A percentile compares a stretch with the other conserved stretches of the same genome.
Evolutionary conservation across 2,329 filamentous ascomycete species (phyloP).

Genomic region (Dothistroma septosporum): DNA sequence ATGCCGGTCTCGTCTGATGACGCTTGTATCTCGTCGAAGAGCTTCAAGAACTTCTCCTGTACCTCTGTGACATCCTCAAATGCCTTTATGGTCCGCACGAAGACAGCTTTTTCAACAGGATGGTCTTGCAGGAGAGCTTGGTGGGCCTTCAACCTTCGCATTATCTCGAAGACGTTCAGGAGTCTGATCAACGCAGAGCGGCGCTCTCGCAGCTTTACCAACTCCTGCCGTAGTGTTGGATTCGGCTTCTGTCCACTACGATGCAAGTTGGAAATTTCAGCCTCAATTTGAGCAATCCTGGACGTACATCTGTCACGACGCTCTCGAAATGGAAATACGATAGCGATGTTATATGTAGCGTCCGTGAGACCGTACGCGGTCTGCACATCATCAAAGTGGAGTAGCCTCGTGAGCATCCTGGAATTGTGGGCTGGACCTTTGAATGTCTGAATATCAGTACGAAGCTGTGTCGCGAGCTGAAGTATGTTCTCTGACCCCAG

Average conservation of each 20-base stretch:
- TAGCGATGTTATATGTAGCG: background rate
- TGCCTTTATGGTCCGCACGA: background rate
- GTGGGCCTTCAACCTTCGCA: conserved; percentile 1
- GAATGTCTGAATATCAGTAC: background rate
- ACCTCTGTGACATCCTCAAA: background rate
- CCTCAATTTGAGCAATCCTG: background rate
- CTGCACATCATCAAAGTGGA: conserved; percentile 12
- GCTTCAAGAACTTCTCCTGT: background rate
- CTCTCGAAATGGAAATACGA: background rate
- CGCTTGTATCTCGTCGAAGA: background rate
- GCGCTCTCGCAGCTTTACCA: background rate
- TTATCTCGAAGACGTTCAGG: background rate
- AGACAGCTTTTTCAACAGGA: conserved; percentile 8
- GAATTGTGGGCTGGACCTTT: conserved; percentile 9
- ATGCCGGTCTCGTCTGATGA: background rate
- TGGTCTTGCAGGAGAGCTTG: conserved; percentile 8
- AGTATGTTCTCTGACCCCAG: conserved; percentile 3
- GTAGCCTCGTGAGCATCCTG: conserved; percentile 15
- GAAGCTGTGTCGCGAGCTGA: background rate
- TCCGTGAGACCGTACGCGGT: background rate
- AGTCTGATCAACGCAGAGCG: background rate
- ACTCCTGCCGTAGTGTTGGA: background rate
- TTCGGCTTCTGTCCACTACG: background rate
- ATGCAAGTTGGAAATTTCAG: background rate
- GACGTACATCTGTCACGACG: background rate